Evolutionary conservation across 495 filamentous ascomycete species (phyloP).

Genomic region (Oidiodendron maius): DNA sequence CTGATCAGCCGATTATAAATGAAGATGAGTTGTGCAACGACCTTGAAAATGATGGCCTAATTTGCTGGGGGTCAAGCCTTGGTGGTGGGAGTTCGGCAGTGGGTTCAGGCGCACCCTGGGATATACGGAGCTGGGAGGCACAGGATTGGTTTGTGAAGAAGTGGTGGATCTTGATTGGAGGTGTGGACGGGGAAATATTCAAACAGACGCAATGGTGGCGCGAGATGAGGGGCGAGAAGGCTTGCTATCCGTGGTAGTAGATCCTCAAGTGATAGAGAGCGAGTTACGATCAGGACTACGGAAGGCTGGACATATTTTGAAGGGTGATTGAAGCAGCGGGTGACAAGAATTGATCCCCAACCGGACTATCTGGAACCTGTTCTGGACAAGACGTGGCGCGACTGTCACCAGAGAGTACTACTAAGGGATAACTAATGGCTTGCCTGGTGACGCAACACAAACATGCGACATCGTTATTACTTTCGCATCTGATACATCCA

Average conservation of each 20-base stretch:
- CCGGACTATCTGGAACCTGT: too few species aligned
- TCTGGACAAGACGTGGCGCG: too few species aligned
- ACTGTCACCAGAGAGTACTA: too few species aligned
- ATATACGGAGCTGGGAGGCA: conserved; percentile 31
- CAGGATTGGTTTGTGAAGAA: conserved; percentile 32
- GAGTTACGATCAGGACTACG: too few species aligned
- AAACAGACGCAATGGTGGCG: conserved; percentile 10
- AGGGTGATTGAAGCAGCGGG: too few species aligned
- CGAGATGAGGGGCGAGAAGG: conserved; percentile 1
- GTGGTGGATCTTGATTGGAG: conserved; percentile 24
- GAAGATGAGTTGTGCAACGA: conserved; percentile 20
- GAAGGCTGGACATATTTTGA: too few species aligned
- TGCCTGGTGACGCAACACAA: too few species aligned
- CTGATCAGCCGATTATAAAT: conserved; percentile 14
- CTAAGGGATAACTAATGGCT: too few species aligned
- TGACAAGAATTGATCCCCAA: too few species aligned
- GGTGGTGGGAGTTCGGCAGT: conserved; percentile 3
- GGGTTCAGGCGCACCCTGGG: conserved; percentile 21
- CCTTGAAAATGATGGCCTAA: conserved; percentile 17
- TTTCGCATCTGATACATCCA: too few species aligned
- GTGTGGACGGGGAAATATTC: conserved; percentile 4
- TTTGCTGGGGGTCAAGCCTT: conserved; percentile 18
- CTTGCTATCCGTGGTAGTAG: conserved; percentile 5
- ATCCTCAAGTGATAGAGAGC: too few species aligned
- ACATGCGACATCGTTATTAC: too few species aligned